A percentile compares a stretch with the other conserved stretches of the same genome.
Conservation (phyloP, 345 rosid genomes). For the Salix koriyanagi region DNA sequence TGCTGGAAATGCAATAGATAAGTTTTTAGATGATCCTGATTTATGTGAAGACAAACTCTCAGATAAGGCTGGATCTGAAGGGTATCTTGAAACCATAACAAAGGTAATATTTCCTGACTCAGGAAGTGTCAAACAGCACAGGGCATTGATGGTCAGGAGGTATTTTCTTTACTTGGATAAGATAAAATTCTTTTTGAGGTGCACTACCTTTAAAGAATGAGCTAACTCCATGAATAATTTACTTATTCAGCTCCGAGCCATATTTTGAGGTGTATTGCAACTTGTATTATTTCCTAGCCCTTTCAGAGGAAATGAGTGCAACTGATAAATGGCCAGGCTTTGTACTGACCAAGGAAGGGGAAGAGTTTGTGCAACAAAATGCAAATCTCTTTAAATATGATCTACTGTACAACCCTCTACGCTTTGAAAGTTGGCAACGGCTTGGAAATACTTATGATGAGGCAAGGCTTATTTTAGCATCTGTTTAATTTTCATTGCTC, state of each 20-base stretch:
- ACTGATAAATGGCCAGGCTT: constrained; percentile 98
- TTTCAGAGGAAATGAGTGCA: constrained; percentile 91
- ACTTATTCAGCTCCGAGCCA: constrained; percentile 67
- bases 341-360: constrained; percentile 97
- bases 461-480: constrained; percentile 42
- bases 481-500: constrained; percentile 4
- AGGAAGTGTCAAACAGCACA: constrained; percentile 65
- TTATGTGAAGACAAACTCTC: constrained; percentile 86
- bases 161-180: constrained; percentile 22
- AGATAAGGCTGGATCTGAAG: constrained; percentile 78
- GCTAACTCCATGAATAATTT: constrained; percentile 18
- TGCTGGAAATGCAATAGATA: constrained; percentile 72
- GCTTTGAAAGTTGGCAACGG: constrained; percentile 91
- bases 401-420: constrained; percentile 78
- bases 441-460: constrained; percentile 92
- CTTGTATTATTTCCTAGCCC: constrained; percentile 78
- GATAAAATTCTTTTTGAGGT: constrained; percentile 5
- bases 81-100: constrained; percentile 64
- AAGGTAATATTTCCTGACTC: constrained; percentile 54
- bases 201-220: not conserved
- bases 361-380: constrained; percentile 91
- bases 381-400: constrained; percentile 85
- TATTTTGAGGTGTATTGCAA: constrained; percentile 79
- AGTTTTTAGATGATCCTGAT: constrained; percentile 74
- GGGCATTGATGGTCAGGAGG: constrained; percentile 52